Percentiles rank a stretch among this genome's conserved stretches.
Conservation (phyloP, 2,329 filamentous ascomycete species). For the Cladobotryum mycophilum region DNA sequence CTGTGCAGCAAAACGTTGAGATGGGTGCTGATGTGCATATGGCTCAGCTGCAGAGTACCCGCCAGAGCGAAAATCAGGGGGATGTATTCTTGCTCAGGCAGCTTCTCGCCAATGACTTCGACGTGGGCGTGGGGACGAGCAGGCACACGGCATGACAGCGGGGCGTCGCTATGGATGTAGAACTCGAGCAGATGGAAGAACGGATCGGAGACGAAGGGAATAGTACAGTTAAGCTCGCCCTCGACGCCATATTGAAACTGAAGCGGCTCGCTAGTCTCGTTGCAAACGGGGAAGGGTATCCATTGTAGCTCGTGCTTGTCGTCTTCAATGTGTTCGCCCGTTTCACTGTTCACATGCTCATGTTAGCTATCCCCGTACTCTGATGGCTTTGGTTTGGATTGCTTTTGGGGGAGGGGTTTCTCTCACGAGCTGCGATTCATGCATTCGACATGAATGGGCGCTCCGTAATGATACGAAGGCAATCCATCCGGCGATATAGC, state of each 20-base stretch:
- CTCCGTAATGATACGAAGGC: slow-evolving; percentile 60
- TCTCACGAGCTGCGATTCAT: slow-evolving; percentile 67
- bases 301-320: slow-evolving; percentile 78
- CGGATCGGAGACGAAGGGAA: slow-evolving; percentile 67
- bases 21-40: slow-evolving; percentile 83
- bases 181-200: slow-evolving; percentile 91
- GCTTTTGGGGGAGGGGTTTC: slow-evolving; percentile 23
- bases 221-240: slow-evolving; percentile 75
- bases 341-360: slow-evolving; percentile 54
- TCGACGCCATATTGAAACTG: slow-evolving; percentile 83
- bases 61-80: slow-evolving; percentile 84
- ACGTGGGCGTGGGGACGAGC: slow-evolving; percentile 59
- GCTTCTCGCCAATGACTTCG: slow-evolving; percentile 47
- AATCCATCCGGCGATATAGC: slow-evolving; percentile 37
- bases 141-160: slow-evolving; percentile 83
- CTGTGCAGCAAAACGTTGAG: slow-evolving; percentile 83
- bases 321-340: slow-evolving; percentile 83
- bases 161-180: slow-evolving; percentile 95
- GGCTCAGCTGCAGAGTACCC: slow-evolving; percentile 80
- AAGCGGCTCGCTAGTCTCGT: slow-evolving; percentile 77
- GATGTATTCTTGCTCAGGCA: slow-evolving; percentile 57
- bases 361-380: neutral
- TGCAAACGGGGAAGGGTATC: slow-evolving; percentile 83
- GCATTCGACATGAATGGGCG: slow-evolving; percentile 63
- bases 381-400: neutral